phyloP scores from a whole-genome alignment of 225 moss, liverwort and hornwort species.

The Marchantia paleacea region DNA sequence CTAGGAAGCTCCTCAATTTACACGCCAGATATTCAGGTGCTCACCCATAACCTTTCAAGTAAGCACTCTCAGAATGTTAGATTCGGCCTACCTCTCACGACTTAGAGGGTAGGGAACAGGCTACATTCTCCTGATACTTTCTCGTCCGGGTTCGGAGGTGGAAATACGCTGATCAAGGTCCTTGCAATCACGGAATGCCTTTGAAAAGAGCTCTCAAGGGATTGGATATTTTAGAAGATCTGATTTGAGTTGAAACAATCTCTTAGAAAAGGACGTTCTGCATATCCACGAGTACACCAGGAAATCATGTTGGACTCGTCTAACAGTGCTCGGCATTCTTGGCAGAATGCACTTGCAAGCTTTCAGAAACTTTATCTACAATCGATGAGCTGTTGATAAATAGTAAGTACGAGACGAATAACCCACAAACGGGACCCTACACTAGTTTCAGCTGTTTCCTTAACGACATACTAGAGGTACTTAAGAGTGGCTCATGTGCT shows the following conservation, averaged over 20 bases:
- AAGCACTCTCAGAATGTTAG: neutral
- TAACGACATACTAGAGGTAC: neutral
- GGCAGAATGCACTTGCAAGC: neutral
- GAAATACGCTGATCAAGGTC: neutral
- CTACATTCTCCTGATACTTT: neutral
- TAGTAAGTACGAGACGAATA: neutral
- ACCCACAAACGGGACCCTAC: neutral
- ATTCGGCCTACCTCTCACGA: neutral
- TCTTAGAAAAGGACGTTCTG: neutral
- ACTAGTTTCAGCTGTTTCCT: neutral
- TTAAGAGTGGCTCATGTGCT: constrained; percentile 1
- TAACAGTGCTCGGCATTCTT: neutral
- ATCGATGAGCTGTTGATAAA: constrained; percentile 7
- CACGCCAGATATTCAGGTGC: constrained; percentile 4
- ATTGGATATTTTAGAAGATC: neutral
- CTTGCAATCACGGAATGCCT: neutral
- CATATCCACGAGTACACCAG: neutral
- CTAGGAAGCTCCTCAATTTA: neutral
- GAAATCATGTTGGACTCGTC: neutral
- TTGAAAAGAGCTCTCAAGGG: neutral
- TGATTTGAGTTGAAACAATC: neutral
- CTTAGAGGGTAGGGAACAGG: neutral
- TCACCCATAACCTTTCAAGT: neutral
- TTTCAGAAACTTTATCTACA: constrained; percentile 5
- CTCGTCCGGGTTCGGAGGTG: no score